These are phyloP conservation scores for Xylariaceae sp. DNA, from an alignment of 2,329 filamentous ascomycete species.

Conservation along the genomic window DNA sequence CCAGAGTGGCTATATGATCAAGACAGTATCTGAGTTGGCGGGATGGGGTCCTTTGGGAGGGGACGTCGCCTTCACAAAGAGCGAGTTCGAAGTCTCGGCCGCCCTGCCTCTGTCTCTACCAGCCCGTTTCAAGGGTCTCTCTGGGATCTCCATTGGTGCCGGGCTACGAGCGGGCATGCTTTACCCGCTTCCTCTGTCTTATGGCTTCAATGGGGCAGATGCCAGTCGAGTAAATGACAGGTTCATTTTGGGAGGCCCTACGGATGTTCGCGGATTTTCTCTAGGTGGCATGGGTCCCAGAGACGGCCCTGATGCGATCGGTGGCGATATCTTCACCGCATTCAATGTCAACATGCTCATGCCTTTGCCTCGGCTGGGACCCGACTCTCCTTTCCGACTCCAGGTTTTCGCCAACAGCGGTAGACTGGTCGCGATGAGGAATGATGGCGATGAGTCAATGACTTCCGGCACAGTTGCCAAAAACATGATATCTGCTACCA, in stretches of 20 bases:
- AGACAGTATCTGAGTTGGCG: constrained; percentile 78
- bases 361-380: constrained; percentile 77
- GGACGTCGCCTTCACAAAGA: constrained; percentile 91
- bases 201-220: constrained; percentile 49
- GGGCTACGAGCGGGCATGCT: constrained; percentile 80
- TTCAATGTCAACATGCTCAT: constrained; percentile 82
- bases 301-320: constrained; percentile 81
- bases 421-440: constrained; percentile 73
- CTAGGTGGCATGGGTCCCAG: constrained; percentile 85
- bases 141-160: constrained; percentile 78
- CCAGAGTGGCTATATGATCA: constrained; percentile 75
- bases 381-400: constrained; percentile 79
- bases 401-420: constrained; percentile 93
- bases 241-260: constrained; percentile 91
- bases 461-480: constrained; percentile 46
- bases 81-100: constrained; percentile 78
- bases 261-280: constrained; percentile 90
- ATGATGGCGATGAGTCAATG: constrained; percentile 41
- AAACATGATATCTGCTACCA: constrained; percentile 60
- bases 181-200: constrained; percentile 72
- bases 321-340: constrained; percentile 88
- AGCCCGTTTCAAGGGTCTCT: constrained; percentile 59
- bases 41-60: constrained; percentile 80
- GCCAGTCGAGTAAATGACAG: constrained; percentile 88
- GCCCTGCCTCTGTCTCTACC: constrained; percentile 73